Evolutionary conservation across 2,329 filamentous ascomycete species (phyloP).

Genomic region (Leptographium radiaticola): DNA sequence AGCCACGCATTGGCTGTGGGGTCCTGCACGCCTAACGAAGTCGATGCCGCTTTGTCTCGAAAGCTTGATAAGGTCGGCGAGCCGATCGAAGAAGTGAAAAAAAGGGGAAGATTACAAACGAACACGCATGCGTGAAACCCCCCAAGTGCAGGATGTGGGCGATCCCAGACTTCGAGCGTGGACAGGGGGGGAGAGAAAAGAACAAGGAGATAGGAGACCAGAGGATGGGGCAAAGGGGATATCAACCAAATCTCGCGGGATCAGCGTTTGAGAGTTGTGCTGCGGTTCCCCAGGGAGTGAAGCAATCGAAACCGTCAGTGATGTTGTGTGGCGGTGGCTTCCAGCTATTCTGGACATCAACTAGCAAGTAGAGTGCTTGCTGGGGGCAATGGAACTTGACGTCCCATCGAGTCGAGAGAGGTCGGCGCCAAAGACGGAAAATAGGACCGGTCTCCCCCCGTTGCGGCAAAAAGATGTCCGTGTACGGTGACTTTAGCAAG

Average conservation of each 20-base stretch:
- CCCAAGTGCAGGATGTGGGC: slow-evolving; percentile 5
- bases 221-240: not conserved
- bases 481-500: not conserved
- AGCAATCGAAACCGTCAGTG: slow-evolving; percentile 26
- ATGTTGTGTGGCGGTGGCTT: slow-evolving; percentile 13
- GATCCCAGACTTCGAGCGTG: slow-evolving; percentile 15
- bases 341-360: slow-evolving; percentile 13
- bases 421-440: slow-evolving; percentile 4
- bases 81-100: not conserved
- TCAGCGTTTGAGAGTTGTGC: slow-evolving; percentile 26
- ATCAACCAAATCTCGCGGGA: slow-evolving; percentile 17
- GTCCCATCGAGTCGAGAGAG: not conserved
- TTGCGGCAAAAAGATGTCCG: not conserved
- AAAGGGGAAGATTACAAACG: not conserved
- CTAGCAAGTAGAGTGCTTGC: slow-evolving; percentile 11
- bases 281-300: slow-evolving; percentile 23
- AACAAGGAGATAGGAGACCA: not conserved
- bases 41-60: not conserved
- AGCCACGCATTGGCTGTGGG: too few relatives aligned
- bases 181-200: not conserved
- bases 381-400: slow-evolving; percentile 7
- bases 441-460: not conserved
- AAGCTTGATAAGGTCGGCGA: not conserved
- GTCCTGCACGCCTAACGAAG: not conserved
- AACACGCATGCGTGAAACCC: not conserved